A percentile compares a stretch with the other conserved stretches of the same genome.
Evolutionary conservation across 108 stramenopile species (phyloP).

Genomic region (Cylindrotheca closterium): DNA sequence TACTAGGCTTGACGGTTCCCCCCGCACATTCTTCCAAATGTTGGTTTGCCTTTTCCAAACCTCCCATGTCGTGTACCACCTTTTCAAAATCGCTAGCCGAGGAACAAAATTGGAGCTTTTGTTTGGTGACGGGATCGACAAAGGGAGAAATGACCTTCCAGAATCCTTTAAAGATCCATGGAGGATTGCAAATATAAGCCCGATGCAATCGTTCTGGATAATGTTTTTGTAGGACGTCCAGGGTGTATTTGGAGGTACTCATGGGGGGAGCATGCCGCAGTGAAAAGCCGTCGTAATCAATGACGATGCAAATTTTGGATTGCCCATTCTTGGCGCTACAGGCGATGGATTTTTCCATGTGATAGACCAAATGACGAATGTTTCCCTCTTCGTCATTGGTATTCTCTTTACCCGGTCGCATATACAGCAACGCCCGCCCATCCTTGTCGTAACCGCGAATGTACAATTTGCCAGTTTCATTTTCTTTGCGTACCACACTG

Average conservation of each 20-base stretch:
- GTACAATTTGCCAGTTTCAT: slow-evolving; percentile 85
- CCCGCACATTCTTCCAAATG: slow-evolving; percentile 65
- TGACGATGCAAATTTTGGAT: slow-evolving; percentile 78
- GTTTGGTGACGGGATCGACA: slow-evolving; percentile 81
- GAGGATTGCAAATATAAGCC: slow-evolving; percentile 85
- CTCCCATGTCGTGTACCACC: slow-evolving; percentile 26
- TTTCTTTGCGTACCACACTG: slow-evolving; percentile 58
- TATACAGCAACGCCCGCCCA: slow-evolving; percentile 58
- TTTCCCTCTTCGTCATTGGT: slow-evolving; percentile 69
- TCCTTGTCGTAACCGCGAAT: slow-evolving; percentile 77
- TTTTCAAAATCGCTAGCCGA: slow-evolving; percentile 45
- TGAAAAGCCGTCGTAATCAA: slow-evolving; percentile 83
- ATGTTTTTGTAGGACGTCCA: slow-evolving; percentile 86
- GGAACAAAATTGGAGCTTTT: slow-evolving; percentile 82
- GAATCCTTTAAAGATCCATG: slow-evolving; percentile 81
- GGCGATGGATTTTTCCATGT: slow-evolving; percentile 84
- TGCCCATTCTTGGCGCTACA: slow-evolving; percentile 49
- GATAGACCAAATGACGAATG: slow-evolving; percentile 89
- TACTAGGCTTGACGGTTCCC: slow-evolving; percentile 33
- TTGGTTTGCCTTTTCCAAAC: not conserved
- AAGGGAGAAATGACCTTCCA: slow-evolving; percentile 83
- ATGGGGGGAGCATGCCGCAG: slow-evolving; percentile 76
- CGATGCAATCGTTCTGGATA: slow-evolving; percentile 87
- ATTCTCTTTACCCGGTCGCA: slow-evolving; percentile 84
- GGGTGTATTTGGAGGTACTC: slow-evolving; percentile 65